A percentile compares a stretch with the other conserved stretches of the same genome.
Conservation (phyloP, 169 alveolate genomes). For the Plasmodium adleri region DNA sequence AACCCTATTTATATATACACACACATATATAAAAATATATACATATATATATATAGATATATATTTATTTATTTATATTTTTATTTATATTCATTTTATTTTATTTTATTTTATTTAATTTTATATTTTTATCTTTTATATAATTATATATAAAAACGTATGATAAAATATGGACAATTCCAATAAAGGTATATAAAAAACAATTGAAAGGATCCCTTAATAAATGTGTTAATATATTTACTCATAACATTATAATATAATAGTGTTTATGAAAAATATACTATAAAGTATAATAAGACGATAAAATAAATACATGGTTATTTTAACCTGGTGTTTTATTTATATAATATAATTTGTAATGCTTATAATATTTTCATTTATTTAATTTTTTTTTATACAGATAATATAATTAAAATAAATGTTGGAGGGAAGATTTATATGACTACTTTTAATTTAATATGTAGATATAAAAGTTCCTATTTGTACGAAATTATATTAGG, state of each 20-base stretch:
- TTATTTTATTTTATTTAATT: background rate
- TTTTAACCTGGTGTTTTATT: too few relatives aligned
- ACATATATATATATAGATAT: background rate
- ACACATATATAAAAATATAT: background rate
- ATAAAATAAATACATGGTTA: too few relatives aligned
- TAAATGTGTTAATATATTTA: too few relatives aligned
- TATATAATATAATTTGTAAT: too few relatives aligned
- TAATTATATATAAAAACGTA: background rate
- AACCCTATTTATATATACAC: background rate
- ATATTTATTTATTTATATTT: background rate
- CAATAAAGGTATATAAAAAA: slow-evolving; percentile 13
- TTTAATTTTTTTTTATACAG: slow-evolving; percentile 8
- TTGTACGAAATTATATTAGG: slow-evolving; percentile 56
- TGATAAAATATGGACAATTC: slow-evolving; percentile 32
- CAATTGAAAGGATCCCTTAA: too few relatives aligned
- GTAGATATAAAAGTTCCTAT: slow-evolving; percentile 52
- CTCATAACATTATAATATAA: too few relatives aligned
- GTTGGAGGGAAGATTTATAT: slow-evolving; percentile 68
- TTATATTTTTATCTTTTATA: background rate
- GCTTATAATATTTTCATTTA: too few relatives aligned
- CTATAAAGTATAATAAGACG: too few relatives aligned
- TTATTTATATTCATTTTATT: background rate
- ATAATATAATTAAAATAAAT: slow-evolving; percentile 52
- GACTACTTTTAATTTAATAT: slow-evolving; percentile 60
- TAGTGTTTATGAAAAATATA: too few relatives aligned